phyloP scores from a whole-genome alignment of 805 yeast species.

The Kodamaea jinghongensis region DNA sequence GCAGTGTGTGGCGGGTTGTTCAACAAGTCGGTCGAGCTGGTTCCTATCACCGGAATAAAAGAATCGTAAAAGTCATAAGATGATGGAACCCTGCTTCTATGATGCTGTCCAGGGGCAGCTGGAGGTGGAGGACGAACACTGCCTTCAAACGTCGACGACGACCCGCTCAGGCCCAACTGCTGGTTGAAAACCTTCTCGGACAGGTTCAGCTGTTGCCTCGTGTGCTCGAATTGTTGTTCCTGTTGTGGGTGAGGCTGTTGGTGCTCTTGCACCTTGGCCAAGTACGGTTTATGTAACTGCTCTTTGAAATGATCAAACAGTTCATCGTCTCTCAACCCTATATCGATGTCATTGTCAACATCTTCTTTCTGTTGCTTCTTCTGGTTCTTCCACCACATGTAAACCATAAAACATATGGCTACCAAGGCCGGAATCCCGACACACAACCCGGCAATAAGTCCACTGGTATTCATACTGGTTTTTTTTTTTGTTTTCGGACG shows the following conservation, averaged over 20 bases:
- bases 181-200: constrained; percentile 2
- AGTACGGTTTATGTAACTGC: constrained; percentile 29
- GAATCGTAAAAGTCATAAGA: constrained; percentile 41
- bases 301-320: constrained; percentile 36
- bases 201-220: constrained; percentile 2
- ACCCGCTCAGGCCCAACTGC: constrained; percentile 5
- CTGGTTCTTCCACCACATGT: constrained; percentile 31
- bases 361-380: constrained; percentile 34
- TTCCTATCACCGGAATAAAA: constrained; percentile 38
- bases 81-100: constrained; percentile 1
- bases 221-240: not conserved
- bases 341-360: constrained; percentile 26
- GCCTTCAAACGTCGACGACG: constrained; percentile 5
- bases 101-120: constrained; percentile 6
- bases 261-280: constrained; percentile 4
- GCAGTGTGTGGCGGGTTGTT: constrained; percentile 1
- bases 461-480: constrained; percentile 11
- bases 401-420: constrained; percentile 17
- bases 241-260: not conserved
- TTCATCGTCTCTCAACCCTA: constrained; percentile 36
- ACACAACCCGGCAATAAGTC: constrained; percentile 41
- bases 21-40: constrained; percentile 2
- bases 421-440: constrained; percentile 40
- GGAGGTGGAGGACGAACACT: constrained; percentile 9
- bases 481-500: constrained; percentile 1